Evolutionary conservation across 129 eudicot species (phyloP).

Genomic region (Tagetes patula): DNA sequence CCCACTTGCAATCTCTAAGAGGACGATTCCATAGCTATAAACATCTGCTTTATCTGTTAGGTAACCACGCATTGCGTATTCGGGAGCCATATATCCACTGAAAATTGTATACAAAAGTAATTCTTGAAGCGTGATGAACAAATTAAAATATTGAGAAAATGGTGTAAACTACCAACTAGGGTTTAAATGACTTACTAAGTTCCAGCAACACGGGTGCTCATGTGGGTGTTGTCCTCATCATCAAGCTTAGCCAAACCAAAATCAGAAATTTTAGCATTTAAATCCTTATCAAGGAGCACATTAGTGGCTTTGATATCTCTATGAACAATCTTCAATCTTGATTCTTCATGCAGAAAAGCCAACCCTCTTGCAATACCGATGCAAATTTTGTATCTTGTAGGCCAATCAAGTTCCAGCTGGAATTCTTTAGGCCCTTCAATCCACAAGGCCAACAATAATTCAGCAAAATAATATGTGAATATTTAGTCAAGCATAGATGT

Average conservation of each 20-base stretch:
- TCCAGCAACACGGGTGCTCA: constrained; percentile 75
- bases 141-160: neutral
- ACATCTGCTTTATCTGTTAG: constrained; percentile 80
- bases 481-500: neutral
- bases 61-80: constrained; percentile 78
- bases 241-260: constrained; percentile 77
- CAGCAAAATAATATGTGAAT: constrained; percentile 14
- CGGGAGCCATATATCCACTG: constrained; percentile 92
- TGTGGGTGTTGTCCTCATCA: constrained; percentile 67
- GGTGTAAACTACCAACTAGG: constrained; percentile 1
- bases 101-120: neutral
- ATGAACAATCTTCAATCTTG: constrained; percentile 63
- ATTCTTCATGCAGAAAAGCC: constrained; percentile 72
- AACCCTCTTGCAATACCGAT: constrained; percentile 78
- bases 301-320: constrained; percentile 76
- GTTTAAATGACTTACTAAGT: constrained; percentile 50
- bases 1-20: constrained; percentile 60
- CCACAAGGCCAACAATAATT: constrained; percentile 10
- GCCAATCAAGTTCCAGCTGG: constrained; percentile 66
- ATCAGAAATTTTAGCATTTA: constrained; percentile 68
- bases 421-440: constrained; percentile 53
- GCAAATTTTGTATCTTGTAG: constrained; percentile 62
- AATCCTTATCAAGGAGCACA: constrained; percentile 62
- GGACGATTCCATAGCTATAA: constrained; percentile 74
- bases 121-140: neutral